Conservation (phyloP, 148 eudicot genomes). For the Dianthus caryophyllus region DNA sequence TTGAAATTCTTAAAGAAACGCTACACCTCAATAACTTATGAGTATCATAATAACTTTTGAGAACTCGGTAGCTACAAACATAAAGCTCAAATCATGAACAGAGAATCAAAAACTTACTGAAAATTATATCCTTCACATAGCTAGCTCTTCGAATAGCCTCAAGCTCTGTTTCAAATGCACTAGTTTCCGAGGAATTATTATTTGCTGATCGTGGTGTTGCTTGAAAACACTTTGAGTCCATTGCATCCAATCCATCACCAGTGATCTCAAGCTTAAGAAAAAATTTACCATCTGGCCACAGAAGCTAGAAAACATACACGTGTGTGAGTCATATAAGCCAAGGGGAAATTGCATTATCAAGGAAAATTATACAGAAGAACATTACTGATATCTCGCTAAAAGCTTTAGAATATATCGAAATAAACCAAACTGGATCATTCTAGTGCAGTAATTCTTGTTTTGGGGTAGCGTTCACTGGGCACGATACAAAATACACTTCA, state of each 20-base stretch:
- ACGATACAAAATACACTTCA: too few relatives aligned
- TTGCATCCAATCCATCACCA: slow-evolving; percentile 33
- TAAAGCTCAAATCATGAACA: not conserved
- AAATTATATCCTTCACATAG: slow-evolving; percentile 71
- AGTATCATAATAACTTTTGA: not conserved
- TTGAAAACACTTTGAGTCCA: slow-evolving; percentile 40
- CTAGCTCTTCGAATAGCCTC: slow-evolving; percentile 94
- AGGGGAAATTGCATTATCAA: not conserved
- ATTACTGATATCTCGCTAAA: not conserved
- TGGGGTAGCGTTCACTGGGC: too few relatives aligned
- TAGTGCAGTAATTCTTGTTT: too few relatives aligned
- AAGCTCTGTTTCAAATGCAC: slow-evolving; percentile 78
- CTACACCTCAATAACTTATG: not conserved
- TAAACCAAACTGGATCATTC: too few relatives aligned
- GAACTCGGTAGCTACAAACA: not conserved
- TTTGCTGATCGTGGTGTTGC: slow-evolving; percentile 35
- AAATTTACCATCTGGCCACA: slow-evolving; percentile 90
- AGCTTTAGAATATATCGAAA: too few relatives aligned
- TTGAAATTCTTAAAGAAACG: not conserved
- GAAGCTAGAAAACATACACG: slow-evolving; percentile 41
- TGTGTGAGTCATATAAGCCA: not conserved
- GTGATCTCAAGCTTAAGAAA: slow-evolving; percentile 47
- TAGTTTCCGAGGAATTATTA: slow-evolving; percentile 37
- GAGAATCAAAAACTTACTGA: slow-evolving; percentile 45
- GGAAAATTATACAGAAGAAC: not conserved